Conservation (phyloP, 2,329 filamentous ascomycete species). For the Colletotrichum sp. region DNA sequence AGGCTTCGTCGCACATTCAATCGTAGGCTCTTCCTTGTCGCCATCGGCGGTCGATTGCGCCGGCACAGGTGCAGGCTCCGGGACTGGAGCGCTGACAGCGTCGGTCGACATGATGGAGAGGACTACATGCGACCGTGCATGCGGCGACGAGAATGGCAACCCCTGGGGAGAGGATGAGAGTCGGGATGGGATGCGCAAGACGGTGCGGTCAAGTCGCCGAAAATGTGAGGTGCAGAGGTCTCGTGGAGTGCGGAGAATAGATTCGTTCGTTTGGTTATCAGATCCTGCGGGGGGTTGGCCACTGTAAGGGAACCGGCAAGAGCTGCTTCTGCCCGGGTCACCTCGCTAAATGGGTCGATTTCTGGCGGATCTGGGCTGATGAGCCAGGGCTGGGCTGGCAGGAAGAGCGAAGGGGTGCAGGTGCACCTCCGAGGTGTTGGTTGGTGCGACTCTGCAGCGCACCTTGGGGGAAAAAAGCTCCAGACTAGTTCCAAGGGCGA, state of each 20-base stretch:
- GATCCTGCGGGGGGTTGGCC: slow-evolving; percentile 22
- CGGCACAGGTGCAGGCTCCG: slow-evolving; percentile 36
- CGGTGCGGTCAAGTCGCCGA: slow-evolving; percentile 11
- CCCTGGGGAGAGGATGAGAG: neutral
- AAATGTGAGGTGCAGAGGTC: slow-evolving; percentile 20
- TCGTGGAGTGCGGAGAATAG: slow-evolving; percentile 20
- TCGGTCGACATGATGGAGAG: slow-evolving; percentile 59
- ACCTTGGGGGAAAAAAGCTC: neutral
- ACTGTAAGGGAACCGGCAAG: slow-evolving; percentile 12
- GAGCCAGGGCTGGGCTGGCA: slow-evolving; percentile 15
- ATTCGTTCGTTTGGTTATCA: slow-evolving; percentile 23
- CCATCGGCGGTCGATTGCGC: slow-evolving; percentile 24
- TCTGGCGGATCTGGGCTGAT: slow-evolving; percentile 28
- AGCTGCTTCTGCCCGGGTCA: slow-evolving; percentile 11
- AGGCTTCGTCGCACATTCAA: slow-evolving; percentile 44
- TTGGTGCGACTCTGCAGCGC: neutral
- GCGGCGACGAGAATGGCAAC: neutral
- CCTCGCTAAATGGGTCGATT: slow-evolving; percentile 26
- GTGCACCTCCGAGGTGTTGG: slow-evolving; percentile 3
- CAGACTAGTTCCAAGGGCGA: neutral
- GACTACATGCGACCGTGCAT: slow-evolving; percentile 48
- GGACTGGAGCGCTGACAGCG: slow-evolving; percentile 55
- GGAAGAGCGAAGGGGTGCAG: neutral
- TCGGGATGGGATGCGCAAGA: neutral
- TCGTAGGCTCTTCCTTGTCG: slow-evolving; percentile 25